Percentiles rank a stretch among this genome's conserved stretches.
These are phyloP conservation scores for Mycena galopus DNA, from an alignment of 768 basidiomycete genomes.

Conservation along the genomic window DNA sequence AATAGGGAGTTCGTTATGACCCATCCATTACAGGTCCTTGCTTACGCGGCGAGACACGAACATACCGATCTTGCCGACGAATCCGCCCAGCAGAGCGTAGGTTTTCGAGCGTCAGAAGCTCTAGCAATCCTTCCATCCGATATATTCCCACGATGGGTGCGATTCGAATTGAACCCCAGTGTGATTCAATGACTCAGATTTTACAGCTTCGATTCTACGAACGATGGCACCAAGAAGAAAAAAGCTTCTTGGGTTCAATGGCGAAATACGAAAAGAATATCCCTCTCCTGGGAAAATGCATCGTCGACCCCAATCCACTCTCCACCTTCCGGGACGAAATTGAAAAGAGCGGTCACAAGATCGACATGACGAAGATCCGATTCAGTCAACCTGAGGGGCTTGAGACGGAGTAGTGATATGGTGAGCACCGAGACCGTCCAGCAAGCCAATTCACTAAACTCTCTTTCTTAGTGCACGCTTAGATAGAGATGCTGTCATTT, in stretches of 20 bases:
- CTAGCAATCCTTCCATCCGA: background rate
- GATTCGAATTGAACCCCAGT: background rate
- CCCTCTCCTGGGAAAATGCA: background rate
- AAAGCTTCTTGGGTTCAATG: background rate
- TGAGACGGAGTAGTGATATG: too few species aligned
- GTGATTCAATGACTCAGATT: background rate
- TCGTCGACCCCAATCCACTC: background rate
- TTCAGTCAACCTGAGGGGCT: background rate
- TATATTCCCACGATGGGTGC: slow-evolving; percentile 1
- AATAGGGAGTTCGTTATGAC: background rate
- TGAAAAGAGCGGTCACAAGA: background rate
- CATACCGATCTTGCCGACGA: slow-evolving; percentile 9
- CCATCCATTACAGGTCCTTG: slow-evolving; percentile 1
- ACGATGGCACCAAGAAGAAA: background rate
- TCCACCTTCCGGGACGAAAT: background rate
- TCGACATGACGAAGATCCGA: background rate
- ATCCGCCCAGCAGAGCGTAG: slow-evolving; percentile 10
- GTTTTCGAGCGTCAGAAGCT: background rate
- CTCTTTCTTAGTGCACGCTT: too few species aligned
- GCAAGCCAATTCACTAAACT: too few species aligned
- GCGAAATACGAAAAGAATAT: background rate
- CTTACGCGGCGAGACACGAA: background rate
- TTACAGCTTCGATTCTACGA: background rate
- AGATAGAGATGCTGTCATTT: too few species aligned
- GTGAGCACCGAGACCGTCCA: too few species aligned